Evolutionary conservation across 129 eudicot genomes (phyloP).

Genomic region (Artemisia tridentata): DNA sequence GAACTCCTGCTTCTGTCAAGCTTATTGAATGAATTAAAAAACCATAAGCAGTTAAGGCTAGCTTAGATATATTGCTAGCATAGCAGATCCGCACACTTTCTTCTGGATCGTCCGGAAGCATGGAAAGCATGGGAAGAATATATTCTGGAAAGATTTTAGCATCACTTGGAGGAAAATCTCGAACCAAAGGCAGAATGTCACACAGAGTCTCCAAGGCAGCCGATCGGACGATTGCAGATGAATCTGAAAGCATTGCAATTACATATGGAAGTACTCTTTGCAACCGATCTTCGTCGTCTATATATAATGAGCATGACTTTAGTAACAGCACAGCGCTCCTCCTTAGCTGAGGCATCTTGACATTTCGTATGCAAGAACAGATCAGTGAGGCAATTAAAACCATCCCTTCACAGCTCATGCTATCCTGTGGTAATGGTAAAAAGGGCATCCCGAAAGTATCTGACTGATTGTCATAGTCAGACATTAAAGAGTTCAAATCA

Average conservation of each 20-base stretch:
- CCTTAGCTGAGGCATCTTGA: constrained; percentile 83
- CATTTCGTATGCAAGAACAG: constrained; percentile 89
- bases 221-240: constrained; percentile 93
- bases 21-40: constrained; percentile 90
- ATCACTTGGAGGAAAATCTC: constrained; percentile 98
- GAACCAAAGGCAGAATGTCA: constrained; percentile 84
- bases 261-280: constrained; percentile 95
- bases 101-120: constrained; percentile 96
- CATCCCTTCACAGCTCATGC: constrained; percentile 91
- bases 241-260: constrained; percentile 85
- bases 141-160: constrained; percentile 96
- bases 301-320: constrained; percentile 75
- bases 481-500: constrained; percentile 70
- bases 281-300: constrained; percentile 91
- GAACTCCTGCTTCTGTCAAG: constrained; percentile 94
- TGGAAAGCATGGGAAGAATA: constrained; percentile 98
- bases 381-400: constrained; percentile 90
- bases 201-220: constrained; percentile 95
- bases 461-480: constrained; percentile 82
- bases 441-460: constrained; percentile 94
- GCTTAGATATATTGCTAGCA: constrained; percentile 84
- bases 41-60: constrained; percentile 89
- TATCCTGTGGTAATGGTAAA: constrained; percentile 75
- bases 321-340: constrained; percentile 70
- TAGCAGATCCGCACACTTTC: constrained; percentile 97